Conservation (phyloP, 2,329 filamentous ascomycete species). For the Colletotrichum falcatum region DNA sequence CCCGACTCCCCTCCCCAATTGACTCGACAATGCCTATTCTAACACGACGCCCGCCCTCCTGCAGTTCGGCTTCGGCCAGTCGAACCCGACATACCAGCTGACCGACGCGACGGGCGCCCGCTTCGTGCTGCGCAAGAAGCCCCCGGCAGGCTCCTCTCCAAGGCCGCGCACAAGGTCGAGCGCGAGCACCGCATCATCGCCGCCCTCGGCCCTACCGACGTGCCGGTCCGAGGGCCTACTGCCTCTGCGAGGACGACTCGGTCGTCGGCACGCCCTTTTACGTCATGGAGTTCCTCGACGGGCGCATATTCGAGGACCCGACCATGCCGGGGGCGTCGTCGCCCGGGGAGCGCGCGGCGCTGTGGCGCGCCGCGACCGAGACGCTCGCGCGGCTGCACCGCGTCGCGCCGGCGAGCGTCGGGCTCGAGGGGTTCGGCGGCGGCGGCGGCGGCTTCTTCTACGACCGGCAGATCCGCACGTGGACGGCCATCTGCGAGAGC, state of each 20-base stretch:
- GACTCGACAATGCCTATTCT: not conserved
- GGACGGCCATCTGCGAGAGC: conserved; percentile 79
- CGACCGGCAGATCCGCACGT: conserved; percentile 85
- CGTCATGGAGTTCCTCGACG: conserved; percentile 95
- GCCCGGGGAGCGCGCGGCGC: conserved; percentile 75
- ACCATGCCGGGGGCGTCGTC: conserved; percentile 77
- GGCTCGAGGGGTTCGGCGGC: conserved; percentile 80
- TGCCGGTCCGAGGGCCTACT: conserved; percentile 85
- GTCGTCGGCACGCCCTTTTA: conserved; percentile 95
- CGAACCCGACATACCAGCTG: conserved; percentile 95
- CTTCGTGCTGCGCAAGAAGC: conserved; percentile 97
- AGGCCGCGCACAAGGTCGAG: conserved; percentile 96
- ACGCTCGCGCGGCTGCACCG: conserved; percentile 89
- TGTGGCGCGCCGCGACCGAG: conserved; percentile 88
- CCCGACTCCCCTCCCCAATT: not conserved
- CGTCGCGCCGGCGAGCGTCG: conserved; percentile 74
- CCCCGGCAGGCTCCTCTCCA: conserved; percentile 91
- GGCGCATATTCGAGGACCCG: conserved; percentile 92
- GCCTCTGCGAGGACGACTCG: conserved; percentile 83
- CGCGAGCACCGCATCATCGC: conserved; percentile 93
- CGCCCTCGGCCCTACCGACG: conserved; percentile 81
- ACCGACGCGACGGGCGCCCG: conserved; percentile 76
- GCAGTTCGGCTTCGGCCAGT: conserved; percentile 97
- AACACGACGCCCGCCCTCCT: not conserved
- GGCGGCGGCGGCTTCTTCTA: conserved; percentile 85